Evolutionary conservation across 106 monocot species (phyloP).

Genomic region (Dioscorea dumetorum): DNA sequence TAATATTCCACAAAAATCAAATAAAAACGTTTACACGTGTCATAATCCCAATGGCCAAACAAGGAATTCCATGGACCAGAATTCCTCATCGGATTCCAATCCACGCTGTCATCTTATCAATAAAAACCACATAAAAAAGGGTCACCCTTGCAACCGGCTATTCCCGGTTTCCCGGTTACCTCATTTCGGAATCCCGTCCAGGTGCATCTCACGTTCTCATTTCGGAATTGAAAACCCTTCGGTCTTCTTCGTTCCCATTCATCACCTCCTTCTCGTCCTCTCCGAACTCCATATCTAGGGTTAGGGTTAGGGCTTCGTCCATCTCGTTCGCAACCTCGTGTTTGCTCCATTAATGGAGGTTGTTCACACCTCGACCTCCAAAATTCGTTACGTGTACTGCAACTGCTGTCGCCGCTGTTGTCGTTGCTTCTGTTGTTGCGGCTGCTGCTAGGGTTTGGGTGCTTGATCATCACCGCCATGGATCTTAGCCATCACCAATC

Average conservation of each 20-base stretch:
- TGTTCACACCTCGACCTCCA: neutral
- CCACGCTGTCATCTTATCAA: neutral
- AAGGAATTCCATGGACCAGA: too few relatives aligned
- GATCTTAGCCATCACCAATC: slow-evolving; percentile 33
- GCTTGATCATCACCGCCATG: slow-evolving; percentile 3
- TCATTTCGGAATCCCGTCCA: slow-evolving; percentile 4
- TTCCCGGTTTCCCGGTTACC: neutral
- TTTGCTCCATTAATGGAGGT: slow-evolving; percentile 6
- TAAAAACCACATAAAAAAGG: neutral
- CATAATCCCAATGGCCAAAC: neutral
- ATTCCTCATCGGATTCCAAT: neutral
- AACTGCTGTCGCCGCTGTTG: neutral
- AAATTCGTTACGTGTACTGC: neutral
- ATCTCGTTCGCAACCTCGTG: neutral
- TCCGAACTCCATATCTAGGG: slow-evolving; percentile 10
- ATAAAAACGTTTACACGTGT: neutral
- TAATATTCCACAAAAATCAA: too few relatives aligned
- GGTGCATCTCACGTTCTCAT: slow-evolving; percentile 5
- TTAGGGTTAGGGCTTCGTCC: slow-evolving; percentile 9
- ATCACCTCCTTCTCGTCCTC: neutral
- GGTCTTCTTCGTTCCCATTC: neutral
- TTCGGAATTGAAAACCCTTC: neutral
- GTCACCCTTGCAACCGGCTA: neutral
- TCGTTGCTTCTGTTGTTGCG: slow-evolving; percentile 8
- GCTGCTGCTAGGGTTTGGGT: neutral